These are phyloP conservation scores for Candolleomyces efflorescens DNA, from an alignment of 768 basidiomycete species.

Conservation along the genomic window DNA sequence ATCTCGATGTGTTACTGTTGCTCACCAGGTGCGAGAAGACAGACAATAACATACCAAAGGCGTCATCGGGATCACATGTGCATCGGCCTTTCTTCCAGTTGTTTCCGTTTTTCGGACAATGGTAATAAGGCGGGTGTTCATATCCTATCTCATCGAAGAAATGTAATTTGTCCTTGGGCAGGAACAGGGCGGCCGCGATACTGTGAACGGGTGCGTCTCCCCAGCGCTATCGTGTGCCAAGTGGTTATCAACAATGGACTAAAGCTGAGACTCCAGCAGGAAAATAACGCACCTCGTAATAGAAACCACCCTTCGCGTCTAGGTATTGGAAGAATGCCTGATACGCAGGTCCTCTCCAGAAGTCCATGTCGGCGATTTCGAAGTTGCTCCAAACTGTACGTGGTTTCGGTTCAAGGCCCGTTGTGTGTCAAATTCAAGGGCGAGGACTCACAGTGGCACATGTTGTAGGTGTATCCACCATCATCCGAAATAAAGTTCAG, in stretches of 20 bases:
- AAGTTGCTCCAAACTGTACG: conserved; percentile 61
- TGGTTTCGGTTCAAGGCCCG: neutral
- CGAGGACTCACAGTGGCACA: conserved; percentile 63
- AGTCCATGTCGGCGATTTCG: conserved; percentile 66
- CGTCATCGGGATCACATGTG: conserved; percentile 53
- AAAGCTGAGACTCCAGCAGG: too few species aligned
- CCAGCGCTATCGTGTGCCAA: conserved; percentile 55
- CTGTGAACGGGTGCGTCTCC: conserved; percentile 88
- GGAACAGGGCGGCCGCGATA: conserved; percentile 74
- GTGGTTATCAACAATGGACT: conserved; percentile 10
- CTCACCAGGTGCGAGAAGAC: neutral
- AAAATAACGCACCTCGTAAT: conserved; percentile 55
- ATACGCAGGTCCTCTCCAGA: conserved; percentile 65
- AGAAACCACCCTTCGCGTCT: conserved; percentile 62
- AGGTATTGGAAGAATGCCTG: conserved; percentile 61
- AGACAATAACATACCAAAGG: conserved; percentile 49
- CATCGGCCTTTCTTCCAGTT: conserved; percentile 54
- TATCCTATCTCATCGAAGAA: conserved; percentile 86
- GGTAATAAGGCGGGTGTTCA: conserved; percentile 70
- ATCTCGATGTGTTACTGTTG: neutral
- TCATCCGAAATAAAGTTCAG: conserved; percentile 67
- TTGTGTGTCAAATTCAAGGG: neutral
- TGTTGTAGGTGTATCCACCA: conserved; percentile 66
- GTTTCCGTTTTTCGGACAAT: conserved; percentile 50
- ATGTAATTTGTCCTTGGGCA: conserved; percentile 66